A percentile compares a stretch with the other conserved stretches of the same genome.
Evolutionary conservation across 495 filamentous ascomycete genomes (phyloP).

Genomic region (Podospora pseudoanserina): DNA sequence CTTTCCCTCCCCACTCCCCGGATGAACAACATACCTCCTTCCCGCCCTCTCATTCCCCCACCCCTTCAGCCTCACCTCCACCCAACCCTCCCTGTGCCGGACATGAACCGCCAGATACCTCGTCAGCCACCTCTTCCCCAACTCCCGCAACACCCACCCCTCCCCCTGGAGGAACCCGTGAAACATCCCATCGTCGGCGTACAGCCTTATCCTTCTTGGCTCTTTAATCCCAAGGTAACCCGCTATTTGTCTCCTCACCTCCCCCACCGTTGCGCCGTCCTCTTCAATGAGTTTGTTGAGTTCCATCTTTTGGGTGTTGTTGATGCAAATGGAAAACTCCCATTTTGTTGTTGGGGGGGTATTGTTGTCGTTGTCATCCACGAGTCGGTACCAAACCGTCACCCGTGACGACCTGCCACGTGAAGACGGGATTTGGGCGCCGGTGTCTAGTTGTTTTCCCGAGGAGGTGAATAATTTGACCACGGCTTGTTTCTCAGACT

Average conservation of each 20-base stretch:
- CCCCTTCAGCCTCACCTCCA: neutral
- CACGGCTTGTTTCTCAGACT: neutral
- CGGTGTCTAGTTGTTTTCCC: too few relatives aligned
- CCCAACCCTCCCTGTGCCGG: neutral
- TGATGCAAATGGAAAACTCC: slow-evolving; percentile 25
- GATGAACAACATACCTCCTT: slow-evolving; percentile 27
- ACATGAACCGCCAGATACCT: neutral
- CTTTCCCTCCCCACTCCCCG: slow-evolving; percentile 28
- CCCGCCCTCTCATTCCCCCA: neutral
- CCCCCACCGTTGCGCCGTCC: slow-evolving; percentile 23
- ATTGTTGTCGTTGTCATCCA: too few relatives aligned
- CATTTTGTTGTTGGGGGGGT: slow-evolving; percentile 4
- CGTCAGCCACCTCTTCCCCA: slow-evolving; percentile 28
- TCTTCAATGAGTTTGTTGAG: slow-evolving; percentile 24
- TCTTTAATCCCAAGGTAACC: slow-evolving; percentile 19
- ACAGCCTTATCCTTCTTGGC: slow-evolving; percentile 30
- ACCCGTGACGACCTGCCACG: too few relatives aligned
- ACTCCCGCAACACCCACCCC: slow-evolving; percentile 30
- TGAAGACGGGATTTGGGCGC: too few relatives aligned
- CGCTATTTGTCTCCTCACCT: slow-evolving; percentile 22
- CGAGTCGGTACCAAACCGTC: too few relatives aligned
- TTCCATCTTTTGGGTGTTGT: slow-evolving; percentile 7
- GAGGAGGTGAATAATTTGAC: too few relatives aligned
- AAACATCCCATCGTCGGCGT: slow-evolving; percentile 31
- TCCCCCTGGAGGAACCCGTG: slow-evolving; percentile 32